Evolutionary conservation across 805 yeast genomes (phyloP), one percentile per base, ranked within the genome.

Genomic region (Ogataea ganodermae): DNA sequence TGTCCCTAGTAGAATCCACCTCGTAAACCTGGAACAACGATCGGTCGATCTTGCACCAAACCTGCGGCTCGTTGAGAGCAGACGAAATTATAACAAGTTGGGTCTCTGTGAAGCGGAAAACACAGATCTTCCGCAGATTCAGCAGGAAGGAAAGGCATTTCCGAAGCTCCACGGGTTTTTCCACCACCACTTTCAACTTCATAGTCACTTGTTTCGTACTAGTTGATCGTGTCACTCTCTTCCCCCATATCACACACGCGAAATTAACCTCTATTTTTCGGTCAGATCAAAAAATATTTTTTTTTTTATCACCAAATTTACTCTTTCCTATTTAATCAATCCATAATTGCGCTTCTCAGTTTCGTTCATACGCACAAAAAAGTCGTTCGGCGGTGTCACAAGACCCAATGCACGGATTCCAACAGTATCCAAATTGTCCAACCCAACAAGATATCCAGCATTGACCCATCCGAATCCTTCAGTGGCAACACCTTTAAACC

Each of bases 391-490:
- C 3, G 89, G 81, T 2, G 90, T 83, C 44, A 86, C 80, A 3
- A 91, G 78, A 0, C 96, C 96, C 51, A 90, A 71, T 1, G 91
- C 89, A 51, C 96, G 74, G 49, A 75, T 75, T 2, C 91, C 90
- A 54, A 80, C 83, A 42, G 74, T 73, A 52, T 81, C 81, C 66
- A 87, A 69, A 49, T 79, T 79, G 18, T 84, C 75, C 51, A 89
- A 69, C 0, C 97, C 97, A 51, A 86, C 65, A 22, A 85, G 59
- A 66, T 80, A 90, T 57, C 94, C 83, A 5, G 98, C 86, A 70
- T 92, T 92, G 43, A 92, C 97, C 99, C 99, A 92, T 1, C 98
- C 99, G 67, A 92, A 92, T 1, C 99, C 99, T 68, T 94, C 97
- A 6, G 86, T 84, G 0, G 96, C 96, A 35, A 87, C 97, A 39